Evolutionary conservation across 257 asterid genomes (phyloP).

Genomic region (Solanum virginianum): DNA sequence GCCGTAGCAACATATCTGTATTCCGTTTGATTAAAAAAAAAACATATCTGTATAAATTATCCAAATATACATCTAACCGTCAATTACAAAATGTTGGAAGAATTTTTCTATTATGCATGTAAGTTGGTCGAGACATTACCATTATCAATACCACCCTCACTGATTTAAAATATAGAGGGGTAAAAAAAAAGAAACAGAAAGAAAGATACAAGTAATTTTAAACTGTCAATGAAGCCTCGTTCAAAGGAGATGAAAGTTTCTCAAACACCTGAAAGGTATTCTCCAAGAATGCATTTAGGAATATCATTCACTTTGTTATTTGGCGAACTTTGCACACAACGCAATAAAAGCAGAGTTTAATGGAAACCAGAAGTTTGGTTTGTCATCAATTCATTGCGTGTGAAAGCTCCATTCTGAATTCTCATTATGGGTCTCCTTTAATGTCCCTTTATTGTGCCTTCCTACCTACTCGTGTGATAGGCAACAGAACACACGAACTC

Average conservation of each 20-base stretch:
- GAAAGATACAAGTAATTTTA: not conserved
- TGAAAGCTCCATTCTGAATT: not conserved
- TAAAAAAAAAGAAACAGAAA: not conserved
- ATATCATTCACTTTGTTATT: not conserved
- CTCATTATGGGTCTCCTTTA: not conserved
- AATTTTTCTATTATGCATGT: no score
- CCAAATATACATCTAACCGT: no score
- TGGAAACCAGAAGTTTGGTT: not conserved
- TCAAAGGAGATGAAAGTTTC: not conserved
- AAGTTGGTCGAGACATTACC: not conserved
- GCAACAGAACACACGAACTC: not conserved
- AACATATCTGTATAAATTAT: no score
- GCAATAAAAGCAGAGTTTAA: not conserved
- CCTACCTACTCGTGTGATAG: not conserved
- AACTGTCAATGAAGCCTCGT: not conserved
- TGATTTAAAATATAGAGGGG: not conserved
- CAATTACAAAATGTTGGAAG: no score
- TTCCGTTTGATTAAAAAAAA: no score
- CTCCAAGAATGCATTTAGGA: not conserved
- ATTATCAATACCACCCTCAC: not conserved
- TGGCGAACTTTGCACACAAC: not conserved
- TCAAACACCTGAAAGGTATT: not conserved
- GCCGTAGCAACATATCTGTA: no score
- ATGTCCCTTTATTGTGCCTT: not conserved
- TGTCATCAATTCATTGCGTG: not conserved